Evolutionary conservation across 1,284 basidiomycete species (phyloP).

Genomic region (Cerrena zonata): DNA sequence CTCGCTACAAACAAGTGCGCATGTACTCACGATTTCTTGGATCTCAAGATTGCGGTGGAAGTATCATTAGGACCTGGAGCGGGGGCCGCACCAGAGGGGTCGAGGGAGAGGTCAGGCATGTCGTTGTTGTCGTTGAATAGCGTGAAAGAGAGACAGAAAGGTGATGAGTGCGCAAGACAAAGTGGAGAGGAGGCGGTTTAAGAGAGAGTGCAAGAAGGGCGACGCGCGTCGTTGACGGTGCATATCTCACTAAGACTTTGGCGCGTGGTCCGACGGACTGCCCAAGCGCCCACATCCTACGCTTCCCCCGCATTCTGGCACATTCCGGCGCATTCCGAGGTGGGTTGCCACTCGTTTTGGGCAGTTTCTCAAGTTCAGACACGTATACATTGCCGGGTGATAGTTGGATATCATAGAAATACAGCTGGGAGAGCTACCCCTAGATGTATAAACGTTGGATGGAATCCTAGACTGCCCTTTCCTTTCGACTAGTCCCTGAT

Average conservation of each 20-base stretch:
- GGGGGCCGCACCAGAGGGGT: constrained; percentile 73
- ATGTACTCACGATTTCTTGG: constrained; percentile 86
- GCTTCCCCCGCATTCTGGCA: constrained; percentile 23
- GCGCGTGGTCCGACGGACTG: constrained; percentile 41
- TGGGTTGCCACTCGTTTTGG: too few relatives aligned
- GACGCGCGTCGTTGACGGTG: constrained; percentile 33
- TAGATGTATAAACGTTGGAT: too few relatives aligned
- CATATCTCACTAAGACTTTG: constrained; percentile 25
- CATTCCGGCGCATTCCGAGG: constrained; percentile 7
- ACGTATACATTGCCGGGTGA: too few relatives aligned
- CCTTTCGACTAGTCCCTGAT: too few relatives aligned
- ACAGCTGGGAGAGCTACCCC: too few relatives aligned
- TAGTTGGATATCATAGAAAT: too few relatives aligned
- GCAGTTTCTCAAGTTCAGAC: too few relatives aligned
- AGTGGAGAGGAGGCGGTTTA: constrained; percentile 20
- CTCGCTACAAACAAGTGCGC: neutral
- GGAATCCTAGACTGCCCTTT: too few relatives aligned
- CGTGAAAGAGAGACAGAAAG: constrained; percentile 15
- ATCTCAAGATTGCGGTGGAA: constrained; percentile 89
- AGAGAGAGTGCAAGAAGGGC: constrained; percentile 25
- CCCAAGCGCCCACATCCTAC: neutral
- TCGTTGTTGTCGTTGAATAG: constrained; percentile 14
- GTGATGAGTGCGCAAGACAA: constrained; percentile 13
- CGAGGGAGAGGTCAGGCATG: constrained; percentile 37
- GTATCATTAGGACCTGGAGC: constrained; percentile 76